Evolutionary conservation across 306 rosid genomes (phyloP), one percentile per base, ranked within the genome.

Genomic region (Crotalaria pallida): DNA sequence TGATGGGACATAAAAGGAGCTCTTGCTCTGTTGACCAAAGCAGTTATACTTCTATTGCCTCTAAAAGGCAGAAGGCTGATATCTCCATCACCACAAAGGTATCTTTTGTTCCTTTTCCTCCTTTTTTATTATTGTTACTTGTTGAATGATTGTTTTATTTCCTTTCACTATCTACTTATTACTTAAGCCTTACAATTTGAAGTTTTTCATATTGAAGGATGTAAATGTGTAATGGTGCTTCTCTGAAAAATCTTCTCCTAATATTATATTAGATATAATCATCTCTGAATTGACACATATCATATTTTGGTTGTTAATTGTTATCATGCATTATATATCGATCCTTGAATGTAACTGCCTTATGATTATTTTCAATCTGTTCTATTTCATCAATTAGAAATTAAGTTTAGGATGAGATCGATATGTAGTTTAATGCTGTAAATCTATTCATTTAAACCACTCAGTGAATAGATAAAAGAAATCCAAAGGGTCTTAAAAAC

Each of bases 11-110:
- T 58, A 90, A 93, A 84, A 85, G 97, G 80, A 81, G 83, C 78
- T 86, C 86, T 12, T 90, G 96, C 83, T 79, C 96, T 72, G 89
- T 88, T 50, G 98, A 93, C 58, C 90, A 88, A 81, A 83, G 81
- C 82, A 83, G 64, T 31, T 82, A 81, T 73, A 58, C 85, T 34
- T 84, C 94, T 44, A 84, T 89, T 82, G 86, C 92, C 51, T 69
- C 97, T n/a, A 94, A 94, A 81, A 86, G 96, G 69, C 97, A 86
- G 38, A 94, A 94, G 85, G 73, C 92, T 40, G 96, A 87, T 83
- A 81, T 94, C 73, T 79, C 95, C 2, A 79, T 87, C 74, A 81
- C 87, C 51, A 22, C 95, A 8, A 93, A 93, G 98, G 98, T 93
- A 80, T 77, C 58, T 81, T 52, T 21, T 23, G 18, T 65, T 55